These are phyloP conservation scores for Bipolaris victoriae DNA, from an alignment of 2,329 filamentous ascomycete genomes.

Conservation along the genomic window DNA sequence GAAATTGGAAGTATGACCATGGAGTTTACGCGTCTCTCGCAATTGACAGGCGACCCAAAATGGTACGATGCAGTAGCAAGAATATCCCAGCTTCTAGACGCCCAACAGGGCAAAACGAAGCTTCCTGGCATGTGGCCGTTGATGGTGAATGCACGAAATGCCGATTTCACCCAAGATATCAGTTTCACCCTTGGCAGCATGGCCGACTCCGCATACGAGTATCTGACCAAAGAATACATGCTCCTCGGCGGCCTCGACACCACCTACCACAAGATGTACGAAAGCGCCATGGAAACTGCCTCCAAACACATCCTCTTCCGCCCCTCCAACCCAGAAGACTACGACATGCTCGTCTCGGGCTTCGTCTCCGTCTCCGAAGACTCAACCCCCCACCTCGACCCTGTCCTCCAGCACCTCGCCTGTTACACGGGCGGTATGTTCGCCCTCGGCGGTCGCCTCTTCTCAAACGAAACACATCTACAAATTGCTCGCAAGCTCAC, in stretches of 20 bases:
- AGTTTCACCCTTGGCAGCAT: slow-evolving; percentile 46
- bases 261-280: slow-evolving; percentile 62
- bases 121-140: slow-evolving; percentile 58
- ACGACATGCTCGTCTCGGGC: slow-evolving; percentile 56
- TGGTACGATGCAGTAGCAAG: slow-evolving; percentile 56
- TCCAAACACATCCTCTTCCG: slow-evolving; percentile 56
- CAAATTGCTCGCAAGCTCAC: slow-evolving; percentile 63
- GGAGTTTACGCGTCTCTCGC: slow-evolving; percentile 57
- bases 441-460: slow-evolving; percentile 64
- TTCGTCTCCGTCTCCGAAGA: slow-evolving; percentile 46
- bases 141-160: slow-evolving; percentile 49
- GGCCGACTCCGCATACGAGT: slow-evolving; percentile 50
- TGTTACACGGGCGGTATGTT: slow-evolving; percentile 70
- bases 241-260: slow-evolving; percentile 54
- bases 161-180: slow-evolving; percentile 51
- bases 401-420: slow-evolving; percentile 63
- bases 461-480: slow-evolving; percentile 61
- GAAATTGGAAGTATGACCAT: slow-evolving; percentile 56
- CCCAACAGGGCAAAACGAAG: slow-evolving; percentile 51
- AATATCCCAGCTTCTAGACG: slow-evolving; percentile 51
- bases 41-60: slow-evolving; percentile 53
- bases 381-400: slow-evolving; percentile 46
- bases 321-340: slow-evolving; percentile 55
- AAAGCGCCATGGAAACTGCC: slow-evolving; percentile 54
- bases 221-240: slow-evolving; percentile 47